phyloP scores from a whole-genome alignment of 371 early-diverging fungal species.

The Syncephalis plumigaleata region DNA sequence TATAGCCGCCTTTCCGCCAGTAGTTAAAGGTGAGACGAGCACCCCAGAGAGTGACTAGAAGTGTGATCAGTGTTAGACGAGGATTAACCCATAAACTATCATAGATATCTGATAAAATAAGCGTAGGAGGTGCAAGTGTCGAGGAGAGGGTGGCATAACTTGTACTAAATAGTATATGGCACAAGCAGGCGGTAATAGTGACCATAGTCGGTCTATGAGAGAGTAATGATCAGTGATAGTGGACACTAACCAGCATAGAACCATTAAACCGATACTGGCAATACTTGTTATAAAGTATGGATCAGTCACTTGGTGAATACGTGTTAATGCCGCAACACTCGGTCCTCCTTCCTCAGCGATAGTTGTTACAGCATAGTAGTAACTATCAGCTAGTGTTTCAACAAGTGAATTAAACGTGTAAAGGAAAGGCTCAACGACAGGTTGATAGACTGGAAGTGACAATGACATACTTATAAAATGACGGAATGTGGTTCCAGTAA shows the following conservation, averaged over 20 bases:
- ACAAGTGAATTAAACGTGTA: too few relatives aligned
- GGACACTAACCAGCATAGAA: neutral
- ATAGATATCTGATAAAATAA: conserved; percentile 16
- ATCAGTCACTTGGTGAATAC: neutral
- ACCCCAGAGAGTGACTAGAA: conserved; percentile 56
- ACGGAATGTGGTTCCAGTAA: too few relatives aligned
- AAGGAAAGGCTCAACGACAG: too few relatives aligned
- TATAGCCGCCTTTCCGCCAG: conserved; percentile 59
- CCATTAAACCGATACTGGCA: neutral
- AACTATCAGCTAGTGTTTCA: too few relatives aligned
- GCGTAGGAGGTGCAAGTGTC: too few relatives aligned
- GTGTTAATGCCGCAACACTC: too few relatives aligned
- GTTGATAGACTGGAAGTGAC: too few relatives aligned
- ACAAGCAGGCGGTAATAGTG: conserved; percentile 44
- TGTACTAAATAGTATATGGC: conserved; percentile 30
- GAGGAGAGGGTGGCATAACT: conserved; percentile 13
- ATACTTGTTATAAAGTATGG: neutral
- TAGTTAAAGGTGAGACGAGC: conserved; percentile 65
- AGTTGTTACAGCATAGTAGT: too few relatives aligned
- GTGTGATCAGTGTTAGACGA: conserved; percentile 24
- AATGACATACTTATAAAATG: too few relatives aligned
- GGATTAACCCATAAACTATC: conserved; percentile 12
- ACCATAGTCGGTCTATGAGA: conserved; percentile 44
- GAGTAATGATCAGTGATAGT: neutral
- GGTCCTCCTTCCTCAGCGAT: too few relatives aligned